These are phyloP conservation scores for Hericium alpestre DNA, from an alignment of 768 basidiomycete genomes.

Conservation along the genomic window DNA sequence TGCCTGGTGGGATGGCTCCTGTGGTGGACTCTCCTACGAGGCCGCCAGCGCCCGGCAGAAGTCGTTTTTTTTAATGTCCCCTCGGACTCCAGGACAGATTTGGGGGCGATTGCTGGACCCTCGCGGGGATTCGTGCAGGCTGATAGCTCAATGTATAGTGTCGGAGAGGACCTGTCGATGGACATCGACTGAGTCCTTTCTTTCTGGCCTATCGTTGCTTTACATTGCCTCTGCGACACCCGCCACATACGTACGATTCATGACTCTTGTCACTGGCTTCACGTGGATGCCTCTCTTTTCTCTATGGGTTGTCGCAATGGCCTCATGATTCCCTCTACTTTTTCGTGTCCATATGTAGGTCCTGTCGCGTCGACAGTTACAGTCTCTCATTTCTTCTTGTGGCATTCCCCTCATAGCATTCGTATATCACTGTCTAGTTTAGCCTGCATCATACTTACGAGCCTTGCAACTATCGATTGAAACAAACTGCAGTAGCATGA, in stretches of 20 bases:
- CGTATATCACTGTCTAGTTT: background rate
- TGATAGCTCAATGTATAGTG: constrained; percentile 6
- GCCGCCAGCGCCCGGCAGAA: background rate
- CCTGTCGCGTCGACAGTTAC: background rate
- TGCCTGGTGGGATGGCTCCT: constrained; percentile 14
- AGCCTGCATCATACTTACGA: background rate
- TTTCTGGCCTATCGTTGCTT: background rate
- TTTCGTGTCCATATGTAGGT: background rate
- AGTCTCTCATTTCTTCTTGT: background rate
- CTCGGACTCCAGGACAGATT: constrained; percentile 10
- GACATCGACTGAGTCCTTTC: constrained; percentile 9
- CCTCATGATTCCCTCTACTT: background rate
- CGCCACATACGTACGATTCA: background rate
- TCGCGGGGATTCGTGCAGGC: constrained; percentile 9
- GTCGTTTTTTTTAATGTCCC: constrained; percentile 7
- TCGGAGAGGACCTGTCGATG: constrained; percentile 12
- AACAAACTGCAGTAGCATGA: background rate
- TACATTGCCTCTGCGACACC: background rate
- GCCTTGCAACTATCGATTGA: background rate
- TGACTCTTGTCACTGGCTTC: background rate
- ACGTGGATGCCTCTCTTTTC: background rate
- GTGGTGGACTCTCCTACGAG: constrained; percentile 7
- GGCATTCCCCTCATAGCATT: background rate
- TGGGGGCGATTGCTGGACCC: constrained; percentile 12
- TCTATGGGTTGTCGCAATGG: background rate